Percentiles rank a stretch among this genome's conserved stretches.
Conservation (phyloP, 2,329 filamentous ascomycete genomes). For the Botrytis squamosa region DNA sequence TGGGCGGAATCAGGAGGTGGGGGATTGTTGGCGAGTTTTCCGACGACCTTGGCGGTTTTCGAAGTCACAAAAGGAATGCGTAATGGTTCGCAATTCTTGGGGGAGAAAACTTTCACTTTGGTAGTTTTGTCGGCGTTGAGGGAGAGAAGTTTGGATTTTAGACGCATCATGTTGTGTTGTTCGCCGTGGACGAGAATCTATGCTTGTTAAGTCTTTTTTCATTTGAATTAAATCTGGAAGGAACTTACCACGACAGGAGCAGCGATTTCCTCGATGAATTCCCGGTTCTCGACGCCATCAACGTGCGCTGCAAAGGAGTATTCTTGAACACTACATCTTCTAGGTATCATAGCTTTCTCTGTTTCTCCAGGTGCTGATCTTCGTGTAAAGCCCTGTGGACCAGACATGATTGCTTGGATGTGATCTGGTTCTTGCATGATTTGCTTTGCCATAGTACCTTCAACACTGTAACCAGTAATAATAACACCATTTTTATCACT, state of each 20-base stretch:
- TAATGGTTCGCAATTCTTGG: slow-evolving; percentile 91
- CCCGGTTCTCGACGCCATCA: slow-evolving; percentile 90
- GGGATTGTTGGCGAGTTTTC: slow-evolving; percentile 80
- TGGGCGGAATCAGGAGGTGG: slow-evolving; percentile 52
- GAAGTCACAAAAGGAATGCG: slow-evolving; percentile 94
- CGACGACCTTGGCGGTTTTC: slow-evolving; percentile 94
- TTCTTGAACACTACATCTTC: slow-evolving; percentile 90
- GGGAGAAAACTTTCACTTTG: slow-evolving; percentile 90
- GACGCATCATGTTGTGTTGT: slow-evolving; percentile 95
- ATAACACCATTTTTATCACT: slow-evolving; percentile 97
- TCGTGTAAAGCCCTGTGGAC: slow-evolving; percentile 61
- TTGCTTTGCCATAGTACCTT: slow-evolving; percentile 96
- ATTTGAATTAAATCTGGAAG: not conserved
- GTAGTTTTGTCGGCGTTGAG: slow-evolving; percentile 74
- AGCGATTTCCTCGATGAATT: slow-evolving; percentile 92
- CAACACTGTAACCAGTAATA: slow-evolving; percentile 97
- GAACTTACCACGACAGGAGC: slow-evolving; percentile 85
- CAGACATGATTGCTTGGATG: slow-evolving; percentile 92
- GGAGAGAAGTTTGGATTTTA: slow-evolving; percentile 93
- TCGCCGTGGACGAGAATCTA: slow-evolving; percentile 96
- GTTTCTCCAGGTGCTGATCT: slow-evolving; percentile 60
- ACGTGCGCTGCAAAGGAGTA: slow-evolving; percentile 96
- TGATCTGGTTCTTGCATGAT: slow-evolving; percentile 93
- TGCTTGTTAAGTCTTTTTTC: slow-evolving; percentile 27
- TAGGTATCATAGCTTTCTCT: slow-evolving; percentile 89